A percentile compares a stretch with the other conserved stretches of the same genome.
Conservation (phyloP, 495 filamentous ascomycete genomes). For the Penicillium maclennaniae region DNA sequence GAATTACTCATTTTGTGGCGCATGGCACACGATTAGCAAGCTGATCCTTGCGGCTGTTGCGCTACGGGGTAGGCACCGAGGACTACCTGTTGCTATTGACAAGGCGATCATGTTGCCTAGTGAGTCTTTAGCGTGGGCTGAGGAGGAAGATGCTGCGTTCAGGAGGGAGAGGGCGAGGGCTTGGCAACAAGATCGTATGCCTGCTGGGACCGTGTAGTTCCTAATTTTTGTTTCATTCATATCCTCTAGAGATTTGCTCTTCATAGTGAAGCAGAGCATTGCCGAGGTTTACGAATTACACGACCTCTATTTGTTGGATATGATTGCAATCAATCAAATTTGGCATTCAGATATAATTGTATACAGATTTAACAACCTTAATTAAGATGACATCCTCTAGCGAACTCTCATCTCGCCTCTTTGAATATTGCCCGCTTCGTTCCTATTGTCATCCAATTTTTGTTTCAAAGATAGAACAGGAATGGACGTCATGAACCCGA, state of each 20-base stretch:
- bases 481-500: no score
- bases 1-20: constrained; percentile 69
- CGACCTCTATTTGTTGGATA: no score
- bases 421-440: no score
- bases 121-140: constrained; percentile 51
- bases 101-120: constrained; percentile 70
- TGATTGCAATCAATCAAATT: background rate
- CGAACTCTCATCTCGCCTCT: no score
- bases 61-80: constrained; percentile 73
- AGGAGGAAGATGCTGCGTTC: constrained; percentile 59
- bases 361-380: no score
- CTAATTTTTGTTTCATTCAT: background rate
- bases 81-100: constrained; percentile 78
- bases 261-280: no score
- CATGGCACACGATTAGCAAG: constrained; percentile 69
- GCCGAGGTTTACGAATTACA: background rate
- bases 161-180: constrained; percentile 25
- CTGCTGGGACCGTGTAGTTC: constrained; percentile 27
- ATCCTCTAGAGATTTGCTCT: constrained; percentile 1
- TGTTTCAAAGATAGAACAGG: no score
- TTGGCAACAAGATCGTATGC: constrained; percentile 26
- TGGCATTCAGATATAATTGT: no score
- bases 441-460: no score
- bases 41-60: constrained; percentile 74
- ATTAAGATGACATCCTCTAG: no score